Percentiles rank a stretch among this genome's conserved stretches.
phyloP scores from a whole-genome alignment of 495 filamentous ascomycete genomes.

The Acidiella bohemica region DNA sequence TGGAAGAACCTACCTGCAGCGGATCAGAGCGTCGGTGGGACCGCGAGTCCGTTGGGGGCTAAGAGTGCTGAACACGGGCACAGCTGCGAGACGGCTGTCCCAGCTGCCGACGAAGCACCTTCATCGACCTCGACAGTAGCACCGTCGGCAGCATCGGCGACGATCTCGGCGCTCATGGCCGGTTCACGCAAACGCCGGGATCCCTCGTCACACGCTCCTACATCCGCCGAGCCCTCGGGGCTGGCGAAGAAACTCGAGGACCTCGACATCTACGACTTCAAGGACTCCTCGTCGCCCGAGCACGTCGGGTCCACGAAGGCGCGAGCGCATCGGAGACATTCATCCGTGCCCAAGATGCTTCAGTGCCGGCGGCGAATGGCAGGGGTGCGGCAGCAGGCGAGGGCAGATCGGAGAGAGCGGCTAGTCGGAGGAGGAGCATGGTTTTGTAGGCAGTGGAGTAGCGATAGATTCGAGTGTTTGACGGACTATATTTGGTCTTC shows the following conservation, averaged over 20 bases:
- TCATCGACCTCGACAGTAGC: not conserved
- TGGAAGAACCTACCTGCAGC: slow-evolving; percentile 16
- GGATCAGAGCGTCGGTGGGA: not conserved
- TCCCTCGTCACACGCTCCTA: too few relatives aligned
- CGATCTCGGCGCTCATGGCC: slow-evolving; percentile 15
- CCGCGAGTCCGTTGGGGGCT: slow-evolving; percentile 10
- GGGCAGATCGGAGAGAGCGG: slow-evolving; percentile 22
- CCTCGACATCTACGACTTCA: slow-evolving; percentile 29
- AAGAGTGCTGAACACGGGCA: slow-evolving; percentile 3
- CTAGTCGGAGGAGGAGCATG: slow-evolving; percentile 27
- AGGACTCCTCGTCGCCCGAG: slow-evolving; percentile 22
- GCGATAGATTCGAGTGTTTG: too few relatives aligned
- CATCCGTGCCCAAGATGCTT: slow-evolving; percentile 12
- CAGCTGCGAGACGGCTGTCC: not conserved
- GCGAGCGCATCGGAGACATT: slow-evolving; percentile 13
- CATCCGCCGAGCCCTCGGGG: too few relatives aligned
- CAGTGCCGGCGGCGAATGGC: too few relatives aligned
- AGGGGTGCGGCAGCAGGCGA: not conserved
- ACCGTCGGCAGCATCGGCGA: slow-evolving; percentile 9
- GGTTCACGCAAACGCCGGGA: slow-evolving; percentile 1
- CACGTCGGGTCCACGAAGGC: slow-evolving; percentile 10
- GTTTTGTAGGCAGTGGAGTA: too few relatives aligned
- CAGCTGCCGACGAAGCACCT: not conserved
- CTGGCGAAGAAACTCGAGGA: slow-evolving; percentile 18
- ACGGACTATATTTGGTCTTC: too few relatives aligned